A percentile compares a stretch with the other conserved stretches of the same genome.
These are phyloP conservation scores for Pestalotiopsis sp. DNA, from an alignment of 2,329 filamentous ascomycete genomes.

Conservation along the genomic window DNA sequence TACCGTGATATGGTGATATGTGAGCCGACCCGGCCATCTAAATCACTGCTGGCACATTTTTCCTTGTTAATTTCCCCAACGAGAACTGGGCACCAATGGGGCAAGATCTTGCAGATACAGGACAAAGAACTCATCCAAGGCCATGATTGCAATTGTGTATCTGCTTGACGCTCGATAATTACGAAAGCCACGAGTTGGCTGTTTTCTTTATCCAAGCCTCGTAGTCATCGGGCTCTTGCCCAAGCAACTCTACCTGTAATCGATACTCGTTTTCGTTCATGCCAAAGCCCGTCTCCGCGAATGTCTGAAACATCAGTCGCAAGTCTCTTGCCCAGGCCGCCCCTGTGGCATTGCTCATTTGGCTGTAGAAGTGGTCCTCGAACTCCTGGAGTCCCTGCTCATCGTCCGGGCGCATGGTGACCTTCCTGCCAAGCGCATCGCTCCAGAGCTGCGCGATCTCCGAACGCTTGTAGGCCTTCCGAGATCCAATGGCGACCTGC, in stretches of 20 bases:
- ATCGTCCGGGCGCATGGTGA: neutral
- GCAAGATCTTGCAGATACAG: too few relatives aligned
- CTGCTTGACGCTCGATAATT: neutral
- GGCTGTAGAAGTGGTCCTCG: neutral
- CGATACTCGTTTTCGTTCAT: constrained; percentile 7
- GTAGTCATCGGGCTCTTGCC: constrained; percentile 7
- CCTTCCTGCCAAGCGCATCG: too few relatives aligned
- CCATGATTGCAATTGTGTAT: neutral
- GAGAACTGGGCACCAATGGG: too few relatives aligned
- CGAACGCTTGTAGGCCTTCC: neutral
- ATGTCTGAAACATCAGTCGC: constrained; percentile 8
- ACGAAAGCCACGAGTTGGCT: neutral
- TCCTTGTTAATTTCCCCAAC: too few relatives aligned
- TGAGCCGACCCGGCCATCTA: too few relatives aligned
- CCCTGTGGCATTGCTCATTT: neutral
- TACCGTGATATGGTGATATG: too few relatives aligned
- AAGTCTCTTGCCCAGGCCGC: constrained; percentile 6
- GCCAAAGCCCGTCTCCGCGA: neutral
- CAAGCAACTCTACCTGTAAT: constrained; percentile 9
- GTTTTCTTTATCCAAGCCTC: neutral
- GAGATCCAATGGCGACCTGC: constrained; percentile 1
- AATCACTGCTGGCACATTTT: too few relatives aligned
- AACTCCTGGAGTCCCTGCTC: constrained; percentile 3
- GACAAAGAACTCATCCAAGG: too few relatives aligned
- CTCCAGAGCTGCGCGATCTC: constrained; percentile 6